Conservation (phyloP, 345 rosid genomes). For the Gossypium thurberi region DNA sequence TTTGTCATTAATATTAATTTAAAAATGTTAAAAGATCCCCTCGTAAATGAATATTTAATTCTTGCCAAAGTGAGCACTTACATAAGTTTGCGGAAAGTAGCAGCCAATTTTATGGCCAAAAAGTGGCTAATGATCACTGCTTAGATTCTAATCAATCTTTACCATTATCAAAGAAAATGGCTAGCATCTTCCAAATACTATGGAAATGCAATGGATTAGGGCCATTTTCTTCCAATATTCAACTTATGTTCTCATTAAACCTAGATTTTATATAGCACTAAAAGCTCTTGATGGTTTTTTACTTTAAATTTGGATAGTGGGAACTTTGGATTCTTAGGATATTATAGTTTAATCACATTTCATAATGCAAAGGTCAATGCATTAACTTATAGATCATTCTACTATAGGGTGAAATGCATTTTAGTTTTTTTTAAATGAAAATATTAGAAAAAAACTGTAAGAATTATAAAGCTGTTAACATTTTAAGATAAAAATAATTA, state of each 20-base stretch:
- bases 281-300: not conserved
- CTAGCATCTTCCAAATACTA: not conserved
- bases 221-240: not conserved
- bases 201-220: not conserved
- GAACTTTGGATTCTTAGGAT: not conserved
- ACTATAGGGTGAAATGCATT: too few relatives aligned
- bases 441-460: too few relatives aligned
- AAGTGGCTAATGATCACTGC: not conserved
- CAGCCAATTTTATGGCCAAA: not conserved
- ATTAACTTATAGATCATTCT: not conserved
- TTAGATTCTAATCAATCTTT: not conserved
- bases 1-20: too few relatives aligned
- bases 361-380: not conserved
- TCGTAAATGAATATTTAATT: not conserved
- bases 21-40: too few relatives aligned
- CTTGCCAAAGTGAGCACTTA: conserved; percentile 3
- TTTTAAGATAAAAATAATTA: too few relatives aligned
- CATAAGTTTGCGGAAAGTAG: too few relatives aligned
- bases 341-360: not conserved
- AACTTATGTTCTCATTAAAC: not conserved
- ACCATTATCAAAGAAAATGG: not conserved
- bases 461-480: too few relatives aligned
- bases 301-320: not conserved
- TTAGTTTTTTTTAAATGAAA: too few relatives aligned
- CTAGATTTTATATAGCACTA: not conserved